These are phyloP conservation scores for Ophiocordyceps robertsii DNA, from an alignment of 2,329 filamentous ascomycete genomes.

Conservation along the genomic window DNA sequence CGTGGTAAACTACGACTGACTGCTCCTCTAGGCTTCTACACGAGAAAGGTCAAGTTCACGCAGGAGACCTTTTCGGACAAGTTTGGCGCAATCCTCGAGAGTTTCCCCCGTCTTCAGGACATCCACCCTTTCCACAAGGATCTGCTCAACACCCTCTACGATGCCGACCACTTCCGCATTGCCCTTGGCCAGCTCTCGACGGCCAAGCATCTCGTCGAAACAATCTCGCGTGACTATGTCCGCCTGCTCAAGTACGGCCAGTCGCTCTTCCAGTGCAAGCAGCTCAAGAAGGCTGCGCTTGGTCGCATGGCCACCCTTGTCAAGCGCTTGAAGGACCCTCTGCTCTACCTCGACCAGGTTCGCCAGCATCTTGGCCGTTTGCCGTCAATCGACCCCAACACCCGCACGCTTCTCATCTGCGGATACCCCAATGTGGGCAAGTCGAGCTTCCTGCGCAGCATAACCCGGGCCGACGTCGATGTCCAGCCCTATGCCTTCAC, in stretches of 20 bases:
- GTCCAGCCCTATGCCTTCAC: conserved; percentile 98
- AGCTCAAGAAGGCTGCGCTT: conserved; percentile 88
- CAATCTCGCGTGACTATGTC: conserved; percentile 90
- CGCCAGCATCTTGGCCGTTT: conserved; percentile 95
- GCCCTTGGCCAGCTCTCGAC: conserved; percentile 92
- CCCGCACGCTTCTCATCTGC: conserved; percentile 87
- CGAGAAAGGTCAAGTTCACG: conserved; percentile 95
- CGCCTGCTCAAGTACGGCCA: conserved; percentile 86
- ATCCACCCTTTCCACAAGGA: conserved; percentile 84
- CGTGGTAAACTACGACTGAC: conserved; percentile 1
- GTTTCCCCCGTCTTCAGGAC: conserved; percentile 83
- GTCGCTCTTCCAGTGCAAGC: conserved; percentile 96
- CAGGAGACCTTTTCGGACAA: conserved; percentile 96
- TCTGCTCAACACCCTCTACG: conserved; percentile 91
- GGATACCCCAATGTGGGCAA: conserved; percentile 98
- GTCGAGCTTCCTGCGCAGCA: conserved; percentile 84
- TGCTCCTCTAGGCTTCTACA: conserved; percentile 64
- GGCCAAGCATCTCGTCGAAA: conserved; percentile 92
- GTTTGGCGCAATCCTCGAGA: conserved; percentile 77
- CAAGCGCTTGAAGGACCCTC: conserved; percentile 85
- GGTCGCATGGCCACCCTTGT: conserved; percentile 98
- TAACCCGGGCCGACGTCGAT: conserved; percentile 90
- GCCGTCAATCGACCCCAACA: conserved; percentile 96
- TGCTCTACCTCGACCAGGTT: conserved; percentile 83
- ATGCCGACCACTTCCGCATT: conserved; percentile 95